A percentile compares a stretch with the other conserved stretches of the same genome.
Evolutionary conservation across 306 rosid species (phyloP).

Genomic region (Prosopis cineraria): DNA sequence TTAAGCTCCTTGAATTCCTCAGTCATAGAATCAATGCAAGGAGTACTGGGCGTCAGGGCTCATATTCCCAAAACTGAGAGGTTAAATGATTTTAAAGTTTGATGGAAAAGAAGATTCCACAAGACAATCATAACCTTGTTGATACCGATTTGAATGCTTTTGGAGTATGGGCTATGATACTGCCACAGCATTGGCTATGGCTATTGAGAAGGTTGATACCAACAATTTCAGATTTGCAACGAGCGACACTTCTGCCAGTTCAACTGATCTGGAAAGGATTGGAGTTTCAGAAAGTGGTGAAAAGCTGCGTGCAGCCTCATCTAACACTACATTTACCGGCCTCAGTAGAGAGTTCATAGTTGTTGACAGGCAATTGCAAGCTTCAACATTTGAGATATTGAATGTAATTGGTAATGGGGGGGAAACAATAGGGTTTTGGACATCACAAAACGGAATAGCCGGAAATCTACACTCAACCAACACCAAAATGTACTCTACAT

Average conservation of each 20-base stretch:
- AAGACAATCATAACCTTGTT: constrained; percentile 33
- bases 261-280: constrained; percentile 45
- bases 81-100: constrained; percentile 36
- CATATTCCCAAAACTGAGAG: constrained; percentile 36
- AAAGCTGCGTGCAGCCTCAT: constrained; percentile 35
- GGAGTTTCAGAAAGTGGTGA: constrained; percentile 46
- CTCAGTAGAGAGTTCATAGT: constrained; percentile 48
- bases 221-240: not conserved
- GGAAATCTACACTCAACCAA: constrained; percentile 23
- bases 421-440: constrained; percentile 57
- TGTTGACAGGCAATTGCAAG: constrained; percentile 39
- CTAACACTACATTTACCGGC: constrained; percentile 41
- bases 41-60: constrained; percentile 58
- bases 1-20: constrained; percentile 27
- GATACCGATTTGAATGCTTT: constrained; percentile 34
- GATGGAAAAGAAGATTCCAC: constrained; percentile 51
- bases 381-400: constrained; percentile 42
- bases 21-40: constrained; percentile 50
- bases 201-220: constrained; percentile 46
- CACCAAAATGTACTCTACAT: not conserved
- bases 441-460: constrained; percentile 37
- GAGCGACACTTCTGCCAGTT: constrained; percentile 20
- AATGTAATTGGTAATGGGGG: constrained; percentile 50
- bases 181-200: constrained; percentile 57
- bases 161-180: constrained; percentile 74